Percentiles rank a stretch among this genome's conserved stretches.
These are phyloP conservation scores for Fusarium paranaense DNA, from an alignment of 2,329 filamentous ascomycete genomes.

Conservation along the genomic window DNA sequence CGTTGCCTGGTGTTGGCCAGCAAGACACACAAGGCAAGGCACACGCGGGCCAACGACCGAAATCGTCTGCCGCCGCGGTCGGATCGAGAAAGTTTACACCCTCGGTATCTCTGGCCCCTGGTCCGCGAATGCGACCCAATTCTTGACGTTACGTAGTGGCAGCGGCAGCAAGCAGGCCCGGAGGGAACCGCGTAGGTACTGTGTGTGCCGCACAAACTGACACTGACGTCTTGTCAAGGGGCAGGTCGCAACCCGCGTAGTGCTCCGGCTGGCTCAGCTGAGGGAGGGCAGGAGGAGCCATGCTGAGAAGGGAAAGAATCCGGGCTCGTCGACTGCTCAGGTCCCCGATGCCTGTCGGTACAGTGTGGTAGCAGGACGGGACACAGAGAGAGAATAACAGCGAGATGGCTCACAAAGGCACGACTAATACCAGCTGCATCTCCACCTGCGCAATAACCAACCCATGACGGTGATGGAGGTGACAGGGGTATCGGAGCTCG, in stretches of 20 bases:
- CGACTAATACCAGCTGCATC: constrained; percentile 32
- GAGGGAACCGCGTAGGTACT: not conserved
- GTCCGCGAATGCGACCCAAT: constrained; percentile 33
- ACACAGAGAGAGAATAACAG: not conserved
- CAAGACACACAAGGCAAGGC: constrained; percentile 2
- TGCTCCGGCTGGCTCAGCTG: not conserved
- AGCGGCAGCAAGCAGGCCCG: not conserved
- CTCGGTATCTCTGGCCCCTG: constrained; percentile 17
- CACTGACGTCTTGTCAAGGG: not conserved
- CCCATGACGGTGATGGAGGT: constrained; percentile 38
- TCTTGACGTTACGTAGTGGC: not conserved
- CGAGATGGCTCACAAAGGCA: constrained; percentile 18
- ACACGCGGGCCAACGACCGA: constrained; percentile 16
- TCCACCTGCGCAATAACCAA: constrained; percentile 34
- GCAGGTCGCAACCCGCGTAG: not conserved
- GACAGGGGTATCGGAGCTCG: constrained; percentile 39
- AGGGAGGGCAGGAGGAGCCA: not conserved
- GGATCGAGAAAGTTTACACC: constrained; percentile 12
- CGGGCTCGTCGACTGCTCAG: constrained; percentile 4
- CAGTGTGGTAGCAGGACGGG: constrained; percentile 8
- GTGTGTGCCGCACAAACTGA: not conserved
- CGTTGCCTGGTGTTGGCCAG: constrained; percentile 19
- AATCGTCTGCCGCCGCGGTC: constrained; percentile 16
- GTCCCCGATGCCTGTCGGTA: constrained; percentile 14
- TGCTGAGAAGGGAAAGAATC: not conserved